Conservation (phyloP, 371 early-diverging fungal genomes). For the Quaeritorhiza haematococci region DNA sequence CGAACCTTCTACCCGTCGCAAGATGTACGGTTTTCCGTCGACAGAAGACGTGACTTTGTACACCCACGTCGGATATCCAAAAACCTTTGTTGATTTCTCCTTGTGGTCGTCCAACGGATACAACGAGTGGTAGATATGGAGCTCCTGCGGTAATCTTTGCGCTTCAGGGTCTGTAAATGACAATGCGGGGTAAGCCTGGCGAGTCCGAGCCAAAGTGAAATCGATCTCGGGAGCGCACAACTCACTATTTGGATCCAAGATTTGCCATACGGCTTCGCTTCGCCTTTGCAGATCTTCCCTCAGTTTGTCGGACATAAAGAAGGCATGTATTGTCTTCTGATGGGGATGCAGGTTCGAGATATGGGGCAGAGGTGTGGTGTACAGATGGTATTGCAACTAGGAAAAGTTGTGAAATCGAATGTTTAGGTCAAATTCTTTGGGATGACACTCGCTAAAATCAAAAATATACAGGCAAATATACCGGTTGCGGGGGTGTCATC, state of each 20-base stretch:
- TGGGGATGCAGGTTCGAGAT: conserved; percentile 65
- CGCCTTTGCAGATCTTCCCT: conserved; percentile 70
- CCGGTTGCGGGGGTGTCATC: background rate
- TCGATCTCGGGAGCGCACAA: background rate
- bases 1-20: conserved; percentile 76
- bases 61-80: conserved; percentile 70
- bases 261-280: conserved; percentile 61
- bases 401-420: background rate
- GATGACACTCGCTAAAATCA: background rate
- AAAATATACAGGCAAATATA: background rate
- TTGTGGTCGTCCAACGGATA: conserved; percentile 63
- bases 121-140: conserved; percentile 79
- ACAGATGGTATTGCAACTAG: conserved; percentile 70
- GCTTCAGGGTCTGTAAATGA: conserved; percentile 32
- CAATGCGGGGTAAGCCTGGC: conserved; percentile 24
- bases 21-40: conserved; percentile 78
- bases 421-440: too few species aligned
- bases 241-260: conserved; percentile 48
- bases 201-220: background rate
- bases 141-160: conserved; percentile 52
- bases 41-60: conserved; percentile 78
- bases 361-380: conserved; percentile 65
- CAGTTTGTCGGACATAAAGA: conserved; percentile 76
- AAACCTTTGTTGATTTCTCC: conserved; percentile 47
- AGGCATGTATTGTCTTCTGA: conserved; percentile 70